Conservation (phyloP, 2,329 filamentous ascomycete species). For the Fusarium guadeloupense region DNA sequence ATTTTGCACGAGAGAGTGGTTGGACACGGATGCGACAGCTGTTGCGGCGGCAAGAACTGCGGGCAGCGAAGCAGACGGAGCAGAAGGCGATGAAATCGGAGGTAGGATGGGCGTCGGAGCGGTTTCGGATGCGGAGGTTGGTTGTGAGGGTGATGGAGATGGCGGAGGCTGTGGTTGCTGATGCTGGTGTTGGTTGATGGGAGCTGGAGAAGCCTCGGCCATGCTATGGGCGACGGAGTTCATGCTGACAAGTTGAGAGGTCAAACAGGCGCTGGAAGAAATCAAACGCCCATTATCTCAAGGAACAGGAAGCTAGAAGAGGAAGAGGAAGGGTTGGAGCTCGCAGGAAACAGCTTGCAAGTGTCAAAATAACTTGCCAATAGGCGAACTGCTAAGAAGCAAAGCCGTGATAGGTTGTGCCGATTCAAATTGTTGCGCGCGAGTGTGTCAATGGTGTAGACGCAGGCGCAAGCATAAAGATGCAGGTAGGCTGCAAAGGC, state of each 20-base stretch:
- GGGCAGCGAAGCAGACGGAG: constrained; percentile 40
- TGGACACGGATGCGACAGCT: constrained; percentile 34
- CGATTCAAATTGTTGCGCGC: constrained; percentile 11
- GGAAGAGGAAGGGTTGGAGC: constrained; percentile 12
- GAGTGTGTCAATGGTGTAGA: constrained; percentile 16
- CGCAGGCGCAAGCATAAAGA: constrained; percentile 32
- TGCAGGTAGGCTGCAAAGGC: constrained; percentile 26
- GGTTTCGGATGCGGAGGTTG: constrained; percentile 39
- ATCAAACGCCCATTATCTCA: constrained; percentile 43
- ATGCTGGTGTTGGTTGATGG: constrained; percentile 36
- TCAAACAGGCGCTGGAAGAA: constrained; percentile 20
- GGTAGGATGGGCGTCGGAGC: constrained; percentile 39
- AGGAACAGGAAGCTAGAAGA: constrained; percentile 3
- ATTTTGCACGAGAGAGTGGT: constrained; percentile 36
- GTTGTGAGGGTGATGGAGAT: constrained; percentile 41
- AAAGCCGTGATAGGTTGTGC: constrained; percentile 5
- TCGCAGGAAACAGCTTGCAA: constrained; percentile 14
- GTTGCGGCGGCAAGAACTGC: constrained; percentile 37
- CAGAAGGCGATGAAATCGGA: constrained; percentile 42
- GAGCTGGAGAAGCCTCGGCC: constrained; percentile 43
- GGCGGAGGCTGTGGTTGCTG: constrained; percentile 40
- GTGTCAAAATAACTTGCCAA: constrained; percentile 22
- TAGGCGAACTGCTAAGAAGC: constrained; percentile 6
- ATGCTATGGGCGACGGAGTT: constrained; percentile 52
- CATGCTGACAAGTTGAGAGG: constrained; percentile 44